Conservation (phyloP, 352 stramenopile genomes). For the Globisporangium heterothallicum region DNA sequence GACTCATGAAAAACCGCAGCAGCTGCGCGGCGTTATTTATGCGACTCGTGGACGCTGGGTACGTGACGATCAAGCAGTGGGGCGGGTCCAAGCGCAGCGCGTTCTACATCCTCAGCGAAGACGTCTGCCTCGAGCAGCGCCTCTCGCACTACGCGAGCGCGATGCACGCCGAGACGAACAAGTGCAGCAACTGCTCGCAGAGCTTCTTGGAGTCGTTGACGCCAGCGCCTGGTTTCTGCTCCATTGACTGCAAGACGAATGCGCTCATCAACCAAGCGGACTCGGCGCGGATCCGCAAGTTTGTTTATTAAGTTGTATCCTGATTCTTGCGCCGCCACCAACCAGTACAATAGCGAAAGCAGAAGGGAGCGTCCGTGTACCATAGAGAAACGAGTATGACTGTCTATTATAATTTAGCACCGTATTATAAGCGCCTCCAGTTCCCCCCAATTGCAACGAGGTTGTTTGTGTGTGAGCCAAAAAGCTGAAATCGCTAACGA, state of each 20-base stretch:
- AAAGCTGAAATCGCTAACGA: no score
- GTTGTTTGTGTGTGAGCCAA: no score
- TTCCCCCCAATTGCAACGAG: no score
- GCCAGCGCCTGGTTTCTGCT: constrained; percentile 71
- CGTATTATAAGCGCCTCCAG: constrained; percentile 16
- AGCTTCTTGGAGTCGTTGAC: constrained; percentile 63
- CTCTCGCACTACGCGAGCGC: constrained; percentile 56
- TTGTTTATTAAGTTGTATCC: constrained; percentile 36
- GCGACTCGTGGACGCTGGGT: constrained; percentile 60
- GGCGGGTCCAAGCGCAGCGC: constrained; percentile 39
- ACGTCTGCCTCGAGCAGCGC: constrained; percentile 46
- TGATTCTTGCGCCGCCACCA: not conserved
- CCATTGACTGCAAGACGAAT: constrained; percentile 86
- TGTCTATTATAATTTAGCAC: constrained; percentile 17
- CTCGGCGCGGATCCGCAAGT: constrained; percentile 54
- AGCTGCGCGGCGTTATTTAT: constrained; percentile 48
- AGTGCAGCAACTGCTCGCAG: constrained; percentile 77
- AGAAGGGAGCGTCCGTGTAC: constrained; percentile 1
- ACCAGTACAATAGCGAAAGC: not conserved
- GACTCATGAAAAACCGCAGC: constrained; percentile 54
- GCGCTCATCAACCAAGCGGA: constrained; percentile 65
- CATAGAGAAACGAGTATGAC: constrained; percentile 11
- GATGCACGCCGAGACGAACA: constrained; percentile 74
- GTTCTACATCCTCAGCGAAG: constrained; percentile 72
- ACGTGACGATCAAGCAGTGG: constrained; percentile 64